Evolutionary conservation across 2,329 filamentous ascomycete genomes (phyloP), one percentile per base, ranked within the genome.

Genomic region (Coniella vitis): DNA sequence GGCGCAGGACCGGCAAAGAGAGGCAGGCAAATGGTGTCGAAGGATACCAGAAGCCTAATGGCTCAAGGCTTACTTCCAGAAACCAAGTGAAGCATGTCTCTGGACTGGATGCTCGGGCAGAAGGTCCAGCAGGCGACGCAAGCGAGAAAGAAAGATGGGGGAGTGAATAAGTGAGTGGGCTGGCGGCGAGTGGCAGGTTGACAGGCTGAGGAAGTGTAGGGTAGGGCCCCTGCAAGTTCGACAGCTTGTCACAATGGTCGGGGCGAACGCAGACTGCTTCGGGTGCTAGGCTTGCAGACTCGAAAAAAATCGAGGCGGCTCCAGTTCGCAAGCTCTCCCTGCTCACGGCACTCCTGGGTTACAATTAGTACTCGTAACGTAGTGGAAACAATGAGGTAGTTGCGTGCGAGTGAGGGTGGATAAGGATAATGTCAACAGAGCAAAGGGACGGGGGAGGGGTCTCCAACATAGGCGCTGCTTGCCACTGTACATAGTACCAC

Each of bases 21-120:
- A 29, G 25, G 40, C 25, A 22, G 19, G 35, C 21, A 12, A 22
- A 21, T 8, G 22, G 17, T 32, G 44, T 21, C 32, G 32, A 40
- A 40, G 32, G 42, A 42, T 49, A 52, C 49, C 52, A 54, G 52
- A 54, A 54, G 52, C 52, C 52, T 38, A 47, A 49, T 45, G 52
- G 52, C 52, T 54, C 49, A 47, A 54, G 52, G 52, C 43, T 54
- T 52, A 47, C 52, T 48, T 35, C 42, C 51, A 37, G 41, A 38
- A 25, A 45, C 40, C 48, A 48, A 22, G 22, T 45, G 48, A 41
- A 39, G 49, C 51, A 53, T 53, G 16, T 51, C 51, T 53, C 50
- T 47, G 40, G 45, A 19, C 22, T 10, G 38, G 38, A 16, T 3
- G 19, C 14, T 10, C 21, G 38, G 22, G 16, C 13, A 29, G 45